Conservation (phyloP, 371 early-diverging fungal species). For the Entomophthora muscae region DNA sequence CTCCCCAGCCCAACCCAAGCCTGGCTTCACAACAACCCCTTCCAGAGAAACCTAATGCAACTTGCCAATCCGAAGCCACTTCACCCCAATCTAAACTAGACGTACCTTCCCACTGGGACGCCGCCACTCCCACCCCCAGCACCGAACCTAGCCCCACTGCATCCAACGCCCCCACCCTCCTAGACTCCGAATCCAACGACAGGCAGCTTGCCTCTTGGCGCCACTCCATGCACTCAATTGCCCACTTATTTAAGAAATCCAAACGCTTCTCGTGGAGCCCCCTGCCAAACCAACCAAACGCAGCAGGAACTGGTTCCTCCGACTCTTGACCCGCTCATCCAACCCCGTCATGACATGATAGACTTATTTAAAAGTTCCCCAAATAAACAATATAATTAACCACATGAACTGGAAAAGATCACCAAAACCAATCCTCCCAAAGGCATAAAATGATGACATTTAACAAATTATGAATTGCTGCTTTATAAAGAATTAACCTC, state of each 20-base stretch:
- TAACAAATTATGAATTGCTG: no score
- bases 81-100: not conserved
- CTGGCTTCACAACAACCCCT: not conserved
- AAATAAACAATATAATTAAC: no score
- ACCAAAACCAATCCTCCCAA: no score
- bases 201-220: not conserved
- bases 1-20: not conserved
- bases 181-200: not conserved
- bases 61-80: not conserved
- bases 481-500: no score
- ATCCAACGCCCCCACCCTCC: not conserved
- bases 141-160: no score
- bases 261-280: not conserved
- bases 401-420: no score
- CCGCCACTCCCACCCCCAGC: not conserved
- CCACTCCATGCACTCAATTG: not conserved
- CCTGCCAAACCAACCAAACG: not conserved
- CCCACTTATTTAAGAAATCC: not conserved
- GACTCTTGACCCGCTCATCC: not conserved
- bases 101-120: not conserved
- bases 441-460: no score
- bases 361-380: no score
- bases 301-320: not conserved
- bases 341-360: not conserved
- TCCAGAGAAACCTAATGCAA: not conserved